Percentiles rank a stretch among this genome's conserved stretches.
Evolutionary conservation across 306 rosid genomes (phyloP).

Genomic region (Cicer yamashitae): DNA sequence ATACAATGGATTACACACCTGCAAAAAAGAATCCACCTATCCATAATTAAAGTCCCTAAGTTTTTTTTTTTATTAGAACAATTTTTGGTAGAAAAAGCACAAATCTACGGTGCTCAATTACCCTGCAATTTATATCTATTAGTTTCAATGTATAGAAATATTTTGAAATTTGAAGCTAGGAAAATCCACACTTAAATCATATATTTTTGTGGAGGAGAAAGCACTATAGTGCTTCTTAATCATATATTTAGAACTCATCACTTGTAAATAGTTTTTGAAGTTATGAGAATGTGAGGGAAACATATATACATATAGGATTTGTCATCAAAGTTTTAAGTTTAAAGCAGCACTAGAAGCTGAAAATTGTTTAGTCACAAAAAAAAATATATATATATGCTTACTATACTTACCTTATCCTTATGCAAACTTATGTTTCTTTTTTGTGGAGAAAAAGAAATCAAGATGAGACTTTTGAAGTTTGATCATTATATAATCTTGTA

Average conservation of each 20-base stretch:
- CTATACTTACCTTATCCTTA: not conserved
- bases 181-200: conserved; percentile 28
- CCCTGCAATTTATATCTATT: conserved; percentile 27
- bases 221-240: conserved; percentile 30
- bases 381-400: not conserved
- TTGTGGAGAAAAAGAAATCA: conserved; percentile 25
- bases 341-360: conserved; percentile 8
- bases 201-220: conserved; percentile 26
- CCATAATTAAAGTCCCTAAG: conserved; percentile 57
- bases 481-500: conserved; percentile 4
- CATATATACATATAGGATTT: conserved; percentile 5
- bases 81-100: conserved; percentile 34
- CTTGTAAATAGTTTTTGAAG: conserved; percentile 41
- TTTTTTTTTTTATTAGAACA: not conserved
- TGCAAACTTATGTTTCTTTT: not conserved
- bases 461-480: conserved; percentile 17
- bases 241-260: conserved; percentile 31
- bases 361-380: conserved; percentile 23
- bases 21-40: conserved; percentile 89
- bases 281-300: conserved; percentile 26
- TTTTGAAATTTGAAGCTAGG: conserved; percentile 39
- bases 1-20: conserved; percentile 84
- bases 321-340: conserved; percentile 20
- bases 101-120: conserved; percentile 8
- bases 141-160: conserved; percentile 34